Evolutionary conservation across 768 basidiomycete species (phyloP).

Genomic region (Suillus subalutaceus): DNA sequence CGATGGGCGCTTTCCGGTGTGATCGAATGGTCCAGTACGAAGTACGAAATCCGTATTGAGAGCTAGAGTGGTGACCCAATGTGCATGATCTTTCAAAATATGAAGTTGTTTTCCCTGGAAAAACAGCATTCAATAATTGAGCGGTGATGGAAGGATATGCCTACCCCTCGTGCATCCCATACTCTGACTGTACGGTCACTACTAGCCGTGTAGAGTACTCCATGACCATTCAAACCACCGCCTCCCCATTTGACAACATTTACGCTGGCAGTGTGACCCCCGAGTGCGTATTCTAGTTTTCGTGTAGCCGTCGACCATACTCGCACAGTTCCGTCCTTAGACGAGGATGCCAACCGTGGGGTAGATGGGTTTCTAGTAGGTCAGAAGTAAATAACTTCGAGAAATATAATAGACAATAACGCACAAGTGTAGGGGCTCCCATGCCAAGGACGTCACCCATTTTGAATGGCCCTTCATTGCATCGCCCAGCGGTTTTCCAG

Average conservation of each 20-base stretch:
- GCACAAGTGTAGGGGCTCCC: conserved; percentile 95
- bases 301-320: conserved; percentile 84
- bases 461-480: conserved; percentile 92
- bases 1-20: conserved; percentile 74
- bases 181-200: conserved; percentile 93
- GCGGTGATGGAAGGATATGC: conserved; percentile 20
- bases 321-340: conserved; percentile 95
- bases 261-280: conserved; percentile 92
- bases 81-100: conserved; percentile 92
- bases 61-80: conserved; percentile 98
- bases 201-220: conserved; percentile 91
- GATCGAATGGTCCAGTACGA: conserved; percentile 94
- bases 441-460: conserved; percentile 93
- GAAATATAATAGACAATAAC: conserved; percentile 27
- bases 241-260: conserved; percentile 98
- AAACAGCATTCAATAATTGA: conserved; percentile 11
- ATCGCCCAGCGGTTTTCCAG: conserved; percentile 86
- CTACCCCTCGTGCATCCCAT: conserved; percentile 85
- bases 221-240: conserved; percentile 61
- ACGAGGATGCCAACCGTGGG: conserved; percentile 91
- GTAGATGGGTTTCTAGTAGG: conserved; percentile 64
- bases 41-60: conserved; percentile 95
- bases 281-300: conserved; percentile 78
- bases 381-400: conserved; percentile 12
- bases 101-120: conserved; percentile 79